phyloP scores from a whole-genome alignment of 2,329 filamentous ascomycete species.

The Juglanconis juglandina region DNA sequence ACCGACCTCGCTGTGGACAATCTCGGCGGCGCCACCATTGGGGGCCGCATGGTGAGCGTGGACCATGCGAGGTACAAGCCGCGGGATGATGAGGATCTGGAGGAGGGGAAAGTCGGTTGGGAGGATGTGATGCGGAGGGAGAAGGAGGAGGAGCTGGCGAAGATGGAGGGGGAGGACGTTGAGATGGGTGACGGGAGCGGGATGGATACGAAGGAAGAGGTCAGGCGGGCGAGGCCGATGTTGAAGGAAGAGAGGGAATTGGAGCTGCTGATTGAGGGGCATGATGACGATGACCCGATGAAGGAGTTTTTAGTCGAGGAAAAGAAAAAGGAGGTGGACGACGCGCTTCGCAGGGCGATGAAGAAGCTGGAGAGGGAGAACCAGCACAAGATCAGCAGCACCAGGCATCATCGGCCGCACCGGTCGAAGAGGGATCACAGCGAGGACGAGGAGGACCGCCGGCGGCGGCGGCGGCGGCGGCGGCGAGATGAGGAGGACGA shows the following conservation, averaged over 20 bases:
- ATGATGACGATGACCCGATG: slow-evolving; percentile 98
- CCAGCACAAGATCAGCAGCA: slow-evolving; percentile 30
- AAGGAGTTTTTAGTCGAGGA: slow-evolving; percentile 84
- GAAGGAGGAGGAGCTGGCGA: slow-evolving; percentile 37
- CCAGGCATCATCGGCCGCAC: slow-evolving; percentile 40
- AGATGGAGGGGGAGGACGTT: slow-evolving; percentile 38
- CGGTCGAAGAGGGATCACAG: slow-evolving; percentile 33
- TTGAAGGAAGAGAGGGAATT: slow-evolving; percentile 81
- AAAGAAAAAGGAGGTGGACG: slow-evolving; percentile 83
- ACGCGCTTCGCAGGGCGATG: slow-evolving; percentile 58
- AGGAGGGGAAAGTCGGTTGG: slow-evolving; percentile 57
- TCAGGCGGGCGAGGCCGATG: slow-evolving; percentile 51
- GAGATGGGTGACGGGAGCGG: slow-evolving; percentile 44
- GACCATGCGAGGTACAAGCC: slow-evolving; percentile 92
- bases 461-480: slow-evolving; percentile 23
- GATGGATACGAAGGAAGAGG: slow-evolving; percentile 37
- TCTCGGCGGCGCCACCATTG: slow-evolving; percentile 77
- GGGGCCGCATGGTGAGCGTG: slow-evolving; percentile 77
- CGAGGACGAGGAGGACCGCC: slow-evolving; percentile 23
- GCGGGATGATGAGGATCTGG: slow-evolving; percentile 71
- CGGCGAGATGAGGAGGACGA: slow-evolving; percentile 19
- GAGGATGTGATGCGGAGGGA: slow-evolving; percentile 55
- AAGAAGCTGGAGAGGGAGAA: slow-evolving; percentile 48
- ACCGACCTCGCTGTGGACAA: slow-evolving; percentile 97
- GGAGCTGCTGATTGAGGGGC: slow-evolving; percentile 67